Evolutionary conservation across 2,329 filamentous ascomycete species (phyloP).

Genomic region (Xylariaceae sp.): DNA sequence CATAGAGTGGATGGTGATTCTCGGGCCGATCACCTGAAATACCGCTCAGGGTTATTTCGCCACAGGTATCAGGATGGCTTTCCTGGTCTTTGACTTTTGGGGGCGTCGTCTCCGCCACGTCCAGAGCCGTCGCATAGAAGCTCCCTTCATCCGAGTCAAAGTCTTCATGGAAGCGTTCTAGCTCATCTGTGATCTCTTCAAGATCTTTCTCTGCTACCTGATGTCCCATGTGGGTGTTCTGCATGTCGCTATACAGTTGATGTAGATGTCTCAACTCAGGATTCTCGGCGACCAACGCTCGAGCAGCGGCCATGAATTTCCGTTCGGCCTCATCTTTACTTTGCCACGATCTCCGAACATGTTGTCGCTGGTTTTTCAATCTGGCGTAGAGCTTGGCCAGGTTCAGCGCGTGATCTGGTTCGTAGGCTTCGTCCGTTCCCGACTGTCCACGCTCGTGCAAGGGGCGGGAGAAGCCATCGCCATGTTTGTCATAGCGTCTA

Average conservation of each 20-base stretch:
- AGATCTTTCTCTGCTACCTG: constrained; percentile 28
- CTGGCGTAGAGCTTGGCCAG: constrained; percentile 20
- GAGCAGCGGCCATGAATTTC: constrained; percentile 26
- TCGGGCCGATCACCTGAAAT: constrained; percentile 32
- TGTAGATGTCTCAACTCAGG: constrained; percentile 21
- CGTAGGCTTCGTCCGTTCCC: background rate
- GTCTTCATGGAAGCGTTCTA: constrained; percentile 23
- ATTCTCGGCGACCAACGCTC: constrained; percentile 20
- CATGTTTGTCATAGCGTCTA: constrained; percentile 6
- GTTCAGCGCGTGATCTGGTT: constrained; percentile 11
- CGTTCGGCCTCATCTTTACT: constrained; percentile 24
- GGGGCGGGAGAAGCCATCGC: constrained; percentile 4
- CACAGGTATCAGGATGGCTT: constrained; percentile 15
- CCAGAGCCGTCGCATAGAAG: constrained; percentile 25
- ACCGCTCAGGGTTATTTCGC: constrained; percentile 24
- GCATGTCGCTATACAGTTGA: constrained; percentile 25
- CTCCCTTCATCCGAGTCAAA: constrained; percentile 23
- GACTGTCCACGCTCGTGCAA: constrained; percentile 10
- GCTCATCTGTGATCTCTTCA: constrained; percentile 27
- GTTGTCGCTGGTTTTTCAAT: constrained; percentile 18
- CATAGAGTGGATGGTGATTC: constrained; percentile 44
- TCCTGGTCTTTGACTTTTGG: constrained; percentile 16
- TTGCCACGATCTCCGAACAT: constrained; percentile 23
- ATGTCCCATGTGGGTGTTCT: constrained; percentile 17
- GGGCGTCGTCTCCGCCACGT: constrained; percentile 11